Percentiles rank a stretch among this genome's conserved stretches.
These are phyloP conservation scores for Yamadazyma philogaea DNA, from an alignment of 805 yeast species.

Conservation along the genomic window DNA sequence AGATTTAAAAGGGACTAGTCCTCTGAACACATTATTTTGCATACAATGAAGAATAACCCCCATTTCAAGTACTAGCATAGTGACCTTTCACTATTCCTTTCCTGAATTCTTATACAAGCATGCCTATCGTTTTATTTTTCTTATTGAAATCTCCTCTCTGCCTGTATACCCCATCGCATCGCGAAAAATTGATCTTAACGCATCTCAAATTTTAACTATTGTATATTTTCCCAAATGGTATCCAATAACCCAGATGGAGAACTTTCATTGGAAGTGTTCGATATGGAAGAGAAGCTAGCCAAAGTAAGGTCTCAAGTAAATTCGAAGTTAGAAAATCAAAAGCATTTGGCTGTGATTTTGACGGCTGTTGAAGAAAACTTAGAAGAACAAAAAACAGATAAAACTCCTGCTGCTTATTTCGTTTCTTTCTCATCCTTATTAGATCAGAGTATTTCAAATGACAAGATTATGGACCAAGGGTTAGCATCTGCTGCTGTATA, in stretches of 20 bases:
- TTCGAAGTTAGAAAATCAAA: constrained; percentile 86
- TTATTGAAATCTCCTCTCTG: not conserved
- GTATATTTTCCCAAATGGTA: constrained; percentile 1
- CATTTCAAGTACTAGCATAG: too few relatives aligned
- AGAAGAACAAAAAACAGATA: constrained; percentile 57
- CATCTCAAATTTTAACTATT: constrained; percentile 9
- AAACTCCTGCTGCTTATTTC: constrained; percentile 76
- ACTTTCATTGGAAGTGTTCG: constrained; percentile 35
- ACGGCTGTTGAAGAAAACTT: constrained; percentile 90
- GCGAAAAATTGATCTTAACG: constrained; percentile 14
- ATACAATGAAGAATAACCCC: too few relatives aligned
- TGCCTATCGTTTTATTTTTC: not conserved
- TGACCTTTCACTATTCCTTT: not conserved
- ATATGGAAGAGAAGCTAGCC: constrained; percentile 59
- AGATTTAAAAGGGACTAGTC: too few relatives aligned
- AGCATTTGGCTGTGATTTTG: constrained; percentile 76
- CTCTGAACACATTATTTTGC: too few relatives aligned
- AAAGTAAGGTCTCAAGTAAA: constrained; percentile 67
- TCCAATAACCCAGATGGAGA: constrained; percentile 39
- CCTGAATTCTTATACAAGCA: not conserved
- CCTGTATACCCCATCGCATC: constrained; percentile 4
- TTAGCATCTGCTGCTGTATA: constrained; percentile 78
- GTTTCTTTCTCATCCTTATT: constrained; percentile 78
- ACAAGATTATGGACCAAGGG: constrained; percentile 52
- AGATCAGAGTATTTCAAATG: constrained; percentile 61